Conservation (phyloP, 192 early-diverging fungal species). For the Spizellomyces sp. region DNA sequence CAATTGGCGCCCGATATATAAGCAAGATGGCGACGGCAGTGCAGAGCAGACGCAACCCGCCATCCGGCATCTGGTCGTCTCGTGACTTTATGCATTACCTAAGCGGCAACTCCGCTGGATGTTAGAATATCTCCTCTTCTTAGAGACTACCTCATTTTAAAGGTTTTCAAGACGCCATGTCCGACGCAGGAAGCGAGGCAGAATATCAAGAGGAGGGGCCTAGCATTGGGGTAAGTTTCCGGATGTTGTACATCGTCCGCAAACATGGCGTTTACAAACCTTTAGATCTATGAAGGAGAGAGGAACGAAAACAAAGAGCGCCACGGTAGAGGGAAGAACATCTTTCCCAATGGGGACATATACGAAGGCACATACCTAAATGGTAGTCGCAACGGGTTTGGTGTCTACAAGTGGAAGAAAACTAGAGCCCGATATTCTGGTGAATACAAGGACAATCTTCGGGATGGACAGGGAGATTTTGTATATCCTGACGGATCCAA, state of each 20-base stretch:
- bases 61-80: no score
- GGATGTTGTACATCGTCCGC: not conserved
- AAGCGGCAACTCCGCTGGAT: no score
- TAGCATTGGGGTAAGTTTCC: slow-evolving; percentile 46
- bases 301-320: slow-evolving; percentile 51
- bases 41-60: no score
- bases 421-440: slow-evolving; percentile 53
- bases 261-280: not conserved
- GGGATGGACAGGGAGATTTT: slow-evolving; percentile 55
- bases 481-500: slow-evolving; percentile 59
- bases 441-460: slow-evolving; percentile 47
- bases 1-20: no score
- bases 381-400: slow-evolving; percentile 49
- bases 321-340: slow-evolving; percentile 60
- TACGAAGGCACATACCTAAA: slow-evolving; percentile 51
- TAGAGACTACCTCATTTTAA: no score
- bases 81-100: no score
- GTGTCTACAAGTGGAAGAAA: slow-evolving; percentile 56
- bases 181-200: slow-evolving; percentile 52
- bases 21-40: no score
- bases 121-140: no score
- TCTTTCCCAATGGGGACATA: slow-evolving; percentile 60
- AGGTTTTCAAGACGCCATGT: slow-evolving; percentile 28
- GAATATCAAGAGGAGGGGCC: slow-evolving; percentile 46
- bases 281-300: slow-evolving; percentile 59